Evolutionary conservation across 1,284 basidiomycete genomes (phyloP), one percentile per base, ranked within the genome.

Genomic region (Stereum hirsutum): DNA sequence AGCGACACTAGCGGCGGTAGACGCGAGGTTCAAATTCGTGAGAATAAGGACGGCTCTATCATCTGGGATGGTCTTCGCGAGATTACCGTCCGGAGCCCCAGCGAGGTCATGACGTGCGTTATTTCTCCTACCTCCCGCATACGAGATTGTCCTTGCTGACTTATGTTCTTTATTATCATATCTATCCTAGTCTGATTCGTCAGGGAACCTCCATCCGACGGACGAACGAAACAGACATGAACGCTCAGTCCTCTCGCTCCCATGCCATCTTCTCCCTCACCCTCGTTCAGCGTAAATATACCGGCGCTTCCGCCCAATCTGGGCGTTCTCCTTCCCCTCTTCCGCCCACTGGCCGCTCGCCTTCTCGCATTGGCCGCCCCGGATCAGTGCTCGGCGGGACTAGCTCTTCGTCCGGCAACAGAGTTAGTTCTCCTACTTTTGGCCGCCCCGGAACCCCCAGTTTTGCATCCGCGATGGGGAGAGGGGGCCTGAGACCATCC

Each of bases 241-340:
- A 99, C 59, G 89, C 92, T 4, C 92, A 97, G 59, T 95, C 90
- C 1, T 98, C 94, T 35, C 88, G 95, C 50, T 96, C 92, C 20
- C 95, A 99, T 73, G 95, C 96, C 45, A 98, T 99, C 64, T 99
- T 99, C 64, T 96, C 94, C 35, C 72, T 99, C 45, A 97, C 90
- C 5, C 70, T 99, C 40, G 89, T 80, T 1, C 95, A 96, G 66
- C 86, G 83, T 69, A 88, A 85, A 59, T 87, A 67, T 54, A 72
- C 71, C 23, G 87, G 86, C 21, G 25, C 26, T 21, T 73, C 77
- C 33, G 72, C 75, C 5, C 63, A 66, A 12, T 80, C 83, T 4
- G 78, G 81, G 28, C 76, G 85, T 39, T 86, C 85, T 2, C 72
- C 81, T 6, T 86, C 87, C 15, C 87, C 86, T 2, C 65, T 84